Percentiles rank a stretch among this genome's conserved stretches.
Conservation (phyloP, 345 rosid species). For the Arabidopsis arenosa region DNA sequence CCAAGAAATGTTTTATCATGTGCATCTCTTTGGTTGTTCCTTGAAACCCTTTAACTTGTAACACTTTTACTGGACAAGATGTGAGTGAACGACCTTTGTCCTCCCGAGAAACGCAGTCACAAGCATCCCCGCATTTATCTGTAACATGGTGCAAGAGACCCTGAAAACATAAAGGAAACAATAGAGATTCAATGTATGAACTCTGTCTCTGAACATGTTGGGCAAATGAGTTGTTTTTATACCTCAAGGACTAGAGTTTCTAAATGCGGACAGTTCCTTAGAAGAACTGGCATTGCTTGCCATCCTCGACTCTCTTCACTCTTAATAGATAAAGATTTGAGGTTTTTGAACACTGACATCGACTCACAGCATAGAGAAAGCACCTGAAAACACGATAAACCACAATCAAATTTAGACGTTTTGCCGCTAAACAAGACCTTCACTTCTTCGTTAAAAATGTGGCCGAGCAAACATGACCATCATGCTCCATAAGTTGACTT, state of each 20-base stretch:
- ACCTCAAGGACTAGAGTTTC: slow-evolving; percentile 1
- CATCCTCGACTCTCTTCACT: not conserved
- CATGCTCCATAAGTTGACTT: no score
- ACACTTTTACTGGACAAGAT: not conserved
- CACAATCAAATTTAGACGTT: not conserved
- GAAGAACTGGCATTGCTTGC: slow-evolving; percentile 19
- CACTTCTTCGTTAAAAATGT: no score
- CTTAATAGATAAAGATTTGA: not conserved
- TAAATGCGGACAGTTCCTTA: not conserved
- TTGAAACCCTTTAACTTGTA: not conserved
- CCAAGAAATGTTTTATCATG: slow-evolving; percentile 5
- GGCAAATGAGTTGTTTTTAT: not conserved
- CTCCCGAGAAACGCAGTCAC: slow-evolving; percentile 11
- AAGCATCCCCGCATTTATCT: slow-evolving; percentile 27
- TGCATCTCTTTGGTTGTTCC: not conserved
- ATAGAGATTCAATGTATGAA: not conserved
- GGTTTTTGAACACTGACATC: slow-evolving; percentile 20
- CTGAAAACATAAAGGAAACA: not conserved
- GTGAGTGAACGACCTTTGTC: not conserved
- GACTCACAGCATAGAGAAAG: not conserved
- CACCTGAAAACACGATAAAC: not conserved
- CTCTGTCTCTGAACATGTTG: not conserved
- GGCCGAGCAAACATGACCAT: no score
- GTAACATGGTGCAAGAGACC: slow-evolving; percentile 14
- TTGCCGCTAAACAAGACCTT: not conserved